Base-by-base conservation (phyloP, 352 stramenopile species). In the Phytophthora sansomeana region DNA sequence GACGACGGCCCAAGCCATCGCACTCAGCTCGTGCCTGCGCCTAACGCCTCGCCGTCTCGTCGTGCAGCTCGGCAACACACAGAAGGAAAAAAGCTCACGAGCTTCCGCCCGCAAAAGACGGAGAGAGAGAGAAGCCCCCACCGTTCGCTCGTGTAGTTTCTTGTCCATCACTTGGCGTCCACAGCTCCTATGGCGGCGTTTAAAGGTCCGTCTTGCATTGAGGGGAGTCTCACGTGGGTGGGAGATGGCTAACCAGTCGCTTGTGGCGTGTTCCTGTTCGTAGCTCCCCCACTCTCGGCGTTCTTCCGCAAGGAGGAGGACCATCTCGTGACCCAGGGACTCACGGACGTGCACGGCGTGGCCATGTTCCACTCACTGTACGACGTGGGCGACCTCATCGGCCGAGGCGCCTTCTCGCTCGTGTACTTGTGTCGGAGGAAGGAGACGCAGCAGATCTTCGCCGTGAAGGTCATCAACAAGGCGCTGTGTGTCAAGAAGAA, bases 341-440 rank as follows among this genome's bases (percentile, higher is more conserved):
- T 95, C 54, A 80, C 88, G 17, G 87, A 95, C 47, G 87, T 94
- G 19, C 85, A 94, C 60, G 76, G 83, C 38, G 74, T 89, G 39
- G 85, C 78, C 52, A 95, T 95, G 87, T 96, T 96, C 74, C 87
- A 95, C 72, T 89, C 88, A 49, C 78, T 93, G n/a, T 95, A 95
- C 65, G 87, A 96, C 59, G 85, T 96, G 39, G 89, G 89, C 53
- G 85, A 95, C 35, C 68, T 96, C 51, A 94, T 96, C 44, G 88
- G 88, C 29, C 77, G 82, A 21, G 88, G 88, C 14, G 86, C 85
- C 50, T 88, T 95, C 63, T 96, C 88, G 46, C 85, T 95, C 68
- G 88, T 96, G 39, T 94, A 95, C 42, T 72, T 93, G 41, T 96
- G 88, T 54, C 81, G 86, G 35, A 69, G 85, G 50, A 96, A 96